Conservation (phyloP, 345 rosid species). For the Eucalyptus marginata region DNA sequence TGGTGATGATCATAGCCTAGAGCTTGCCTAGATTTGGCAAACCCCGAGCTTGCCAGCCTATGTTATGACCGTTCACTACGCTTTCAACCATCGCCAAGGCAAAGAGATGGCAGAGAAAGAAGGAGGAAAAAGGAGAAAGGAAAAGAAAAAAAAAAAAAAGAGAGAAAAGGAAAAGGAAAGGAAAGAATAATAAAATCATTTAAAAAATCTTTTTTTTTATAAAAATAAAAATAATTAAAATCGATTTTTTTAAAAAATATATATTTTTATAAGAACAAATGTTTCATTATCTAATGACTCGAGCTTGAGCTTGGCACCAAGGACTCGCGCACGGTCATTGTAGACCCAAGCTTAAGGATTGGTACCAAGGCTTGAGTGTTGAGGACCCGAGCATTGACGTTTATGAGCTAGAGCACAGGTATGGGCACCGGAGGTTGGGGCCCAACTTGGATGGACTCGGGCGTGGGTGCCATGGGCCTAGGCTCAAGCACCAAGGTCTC, state of each 20-base stretch:
- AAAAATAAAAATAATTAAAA: no score
- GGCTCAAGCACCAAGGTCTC: no score
- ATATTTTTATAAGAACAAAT: no score
- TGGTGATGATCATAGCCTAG: rapidly evolving
- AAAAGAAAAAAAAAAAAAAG: no score
- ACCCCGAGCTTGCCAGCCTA: rapidly evolving
- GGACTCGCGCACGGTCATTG: rapidly evolving
- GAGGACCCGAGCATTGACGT: rapidly evolving
- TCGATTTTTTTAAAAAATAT: rapidly evolving
- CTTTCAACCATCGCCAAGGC: rapidly evolving
- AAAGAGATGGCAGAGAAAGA: rapidly evolving
- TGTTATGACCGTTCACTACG: no score
- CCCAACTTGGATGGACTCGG: rapidly evolving
- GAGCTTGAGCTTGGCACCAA: rapidly evolving
- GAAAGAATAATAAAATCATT: no score
- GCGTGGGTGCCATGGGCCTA: rapidly evolving
- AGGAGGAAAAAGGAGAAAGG: no score
- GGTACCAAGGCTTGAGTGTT: rapidly evolving
- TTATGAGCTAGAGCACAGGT: rapidly evolving
- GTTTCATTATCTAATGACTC: no score
- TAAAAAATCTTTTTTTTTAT: no score
- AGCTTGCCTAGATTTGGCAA: no score
- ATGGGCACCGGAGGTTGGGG: rapidly evolving
- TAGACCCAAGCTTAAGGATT: no score
- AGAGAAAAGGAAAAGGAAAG: no score